Conservation (phyloP, 2,329 filamentous ascomycete genomes). For the Allantophomopsis cytisporea region DNA sequence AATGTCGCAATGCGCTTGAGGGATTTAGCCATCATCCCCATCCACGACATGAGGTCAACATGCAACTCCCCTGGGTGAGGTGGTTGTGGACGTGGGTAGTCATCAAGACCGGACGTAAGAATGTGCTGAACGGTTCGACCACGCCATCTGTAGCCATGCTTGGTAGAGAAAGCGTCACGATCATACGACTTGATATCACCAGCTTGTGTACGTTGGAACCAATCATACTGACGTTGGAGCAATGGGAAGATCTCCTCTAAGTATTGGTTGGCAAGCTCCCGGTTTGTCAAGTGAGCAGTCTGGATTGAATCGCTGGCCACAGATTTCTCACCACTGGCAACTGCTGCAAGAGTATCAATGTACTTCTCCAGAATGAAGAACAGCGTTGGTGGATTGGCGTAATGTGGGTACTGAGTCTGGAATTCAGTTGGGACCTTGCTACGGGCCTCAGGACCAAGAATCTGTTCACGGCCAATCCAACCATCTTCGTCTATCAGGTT, state of each 20-base stretch:
- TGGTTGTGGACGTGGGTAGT: slow-evolving; percentile 87
- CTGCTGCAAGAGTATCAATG: slow-evolving; percentile 57
- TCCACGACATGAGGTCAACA: slow-evolving; percentile 88
- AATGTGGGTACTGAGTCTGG: slow-evolving; percentile 90
- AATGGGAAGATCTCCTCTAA: slow-evolving; percentile 72
- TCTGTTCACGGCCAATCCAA: slow-evolving; percentile 95
- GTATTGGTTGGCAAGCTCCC: slow-evolving; percentile 54
- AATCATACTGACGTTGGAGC: slow-evolving; percentile 78
- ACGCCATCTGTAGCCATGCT: slow-evolving; percentile 90
- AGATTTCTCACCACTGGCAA: slow-evolving; percentile 30
- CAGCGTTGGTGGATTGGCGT: slow-evolving; percentile 90
- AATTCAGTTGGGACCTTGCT: slow-evolving; percentile 93
- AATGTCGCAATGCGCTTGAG: slow-evolving; percentile 66
- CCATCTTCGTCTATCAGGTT: slow-evolving; percentile 92
- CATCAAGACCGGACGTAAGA: slow-evolving; percentile 85
- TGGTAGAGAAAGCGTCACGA: slow-evolving; percentile 73
- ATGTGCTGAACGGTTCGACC: slow-evolving; percentile 79
- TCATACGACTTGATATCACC: slow-evolving; percentile 90
- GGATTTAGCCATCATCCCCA: slow-evolving; percentile 90
- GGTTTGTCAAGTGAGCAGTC: slow-evolving; percentile 52
- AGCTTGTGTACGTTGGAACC: slow-evolving; percentile 86
- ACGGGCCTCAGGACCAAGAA: slow-evolving; percentile 78
- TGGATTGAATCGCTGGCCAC: slow-evolving; percentile 35
- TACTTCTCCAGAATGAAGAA: slow-evolving; percentile 82
- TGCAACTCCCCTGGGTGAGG: slow-evolving; percentile 94